phyloP scores from a whole-genome alignment of 75 land plant species.

The Pinus taeda region DNA sequence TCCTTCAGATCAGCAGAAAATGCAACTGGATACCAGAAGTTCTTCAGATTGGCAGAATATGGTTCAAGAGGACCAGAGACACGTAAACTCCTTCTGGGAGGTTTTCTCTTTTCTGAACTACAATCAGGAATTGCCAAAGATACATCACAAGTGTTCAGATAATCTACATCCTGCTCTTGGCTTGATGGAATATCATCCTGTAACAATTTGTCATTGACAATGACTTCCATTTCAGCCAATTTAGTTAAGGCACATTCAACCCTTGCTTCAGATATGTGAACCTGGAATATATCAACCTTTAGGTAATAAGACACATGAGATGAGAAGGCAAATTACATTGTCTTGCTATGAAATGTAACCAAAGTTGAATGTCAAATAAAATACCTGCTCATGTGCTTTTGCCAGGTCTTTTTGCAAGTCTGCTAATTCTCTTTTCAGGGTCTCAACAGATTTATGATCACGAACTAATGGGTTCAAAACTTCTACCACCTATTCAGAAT shows the following conservation, averaged over 20 bases:
- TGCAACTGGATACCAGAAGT: constrained; percentile 97
- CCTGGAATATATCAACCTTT: constrained; percentile 37
- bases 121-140: constrained; percentile 29
- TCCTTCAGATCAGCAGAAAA: constrained; percentile 76
- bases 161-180: constrained; percentile 10
- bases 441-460: constrained; percentile 88
- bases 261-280: constrained; percentile 95
- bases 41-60: constrained; percentile 73
- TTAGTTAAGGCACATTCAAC: constrained; percentile 78
- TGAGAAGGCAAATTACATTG: neutral
- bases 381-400: constrained; percentile 88
- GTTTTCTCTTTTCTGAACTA: constrained; percentile 13
- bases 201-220: constrained; percentile 80
- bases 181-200: constrained; percentile 34
- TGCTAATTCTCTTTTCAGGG: constrained; percentile 80
- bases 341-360: neutral
- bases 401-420: constrained; percentile 78
- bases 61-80: constrained; percentile 83
- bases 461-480: constrained; percentile 92
- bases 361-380: constrained; percentile 2
- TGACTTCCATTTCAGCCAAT: constrained; percentile 80
- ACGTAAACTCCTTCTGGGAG: constrained; percentile 36
- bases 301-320: constrained; percentile 7
- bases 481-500: constrained; percentile 79
- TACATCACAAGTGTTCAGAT: constrained; percentile 16